Percentiles rank a stretch among this genome's conserved stretches.
Conservation (phyloP, 2,329 filamentous ascomycete species). For the Grosmannia clavigera region DNA sequence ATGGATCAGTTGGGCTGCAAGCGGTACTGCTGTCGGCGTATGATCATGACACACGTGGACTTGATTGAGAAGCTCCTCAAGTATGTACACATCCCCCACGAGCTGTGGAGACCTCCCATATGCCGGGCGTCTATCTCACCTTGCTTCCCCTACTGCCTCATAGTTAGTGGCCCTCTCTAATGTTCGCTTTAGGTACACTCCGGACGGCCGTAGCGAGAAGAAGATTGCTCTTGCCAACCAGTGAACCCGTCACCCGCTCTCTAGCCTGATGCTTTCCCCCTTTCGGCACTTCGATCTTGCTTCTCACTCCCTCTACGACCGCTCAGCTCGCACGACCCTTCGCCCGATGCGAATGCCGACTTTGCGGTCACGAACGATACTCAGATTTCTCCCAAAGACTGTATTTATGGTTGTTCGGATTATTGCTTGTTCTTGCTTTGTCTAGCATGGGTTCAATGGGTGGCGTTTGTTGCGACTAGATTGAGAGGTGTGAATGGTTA, state of each 20-base stretch:
- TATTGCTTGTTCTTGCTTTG: not conserved
- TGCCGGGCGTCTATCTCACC: not conserved
- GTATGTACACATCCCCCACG: conserved; percentile 35
- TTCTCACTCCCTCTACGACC: not conserved
- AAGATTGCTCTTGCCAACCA: conserved; percentile 28
- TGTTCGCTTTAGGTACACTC: conserved; percentile 37
- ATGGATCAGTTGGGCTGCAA: conserved; percentile 92
- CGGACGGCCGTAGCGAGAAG: conserved; percentile 51
- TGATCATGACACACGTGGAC: conserved; percentile 99
- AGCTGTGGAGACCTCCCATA: not conserved
- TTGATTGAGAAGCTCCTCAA: conserved; percentile 96
- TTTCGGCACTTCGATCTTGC: not conserved
- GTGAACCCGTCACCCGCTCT: conserved; percentile 1
- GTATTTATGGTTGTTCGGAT: not conserved
- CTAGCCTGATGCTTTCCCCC: too few species aligned
- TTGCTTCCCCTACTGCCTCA: not conserved
- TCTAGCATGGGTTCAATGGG: not conserved
- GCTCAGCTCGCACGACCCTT: not conserved
- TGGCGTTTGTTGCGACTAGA: not conserved
- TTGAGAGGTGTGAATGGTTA: not conserved
- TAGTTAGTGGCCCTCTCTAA: not conserved
- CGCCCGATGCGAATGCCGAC: not conserved
- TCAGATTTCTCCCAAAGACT: not conserved
- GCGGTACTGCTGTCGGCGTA: conserved; percentile 95
- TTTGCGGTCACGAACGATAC: not conserved